A percentile compares a stretch with the other conserved stretches of the same genome.
These are phyloP conservation scores for Ganoderma boninense DNA, from an alignment of 1,284 basidiomycete species.

Conservation along the genomic window DNA sequence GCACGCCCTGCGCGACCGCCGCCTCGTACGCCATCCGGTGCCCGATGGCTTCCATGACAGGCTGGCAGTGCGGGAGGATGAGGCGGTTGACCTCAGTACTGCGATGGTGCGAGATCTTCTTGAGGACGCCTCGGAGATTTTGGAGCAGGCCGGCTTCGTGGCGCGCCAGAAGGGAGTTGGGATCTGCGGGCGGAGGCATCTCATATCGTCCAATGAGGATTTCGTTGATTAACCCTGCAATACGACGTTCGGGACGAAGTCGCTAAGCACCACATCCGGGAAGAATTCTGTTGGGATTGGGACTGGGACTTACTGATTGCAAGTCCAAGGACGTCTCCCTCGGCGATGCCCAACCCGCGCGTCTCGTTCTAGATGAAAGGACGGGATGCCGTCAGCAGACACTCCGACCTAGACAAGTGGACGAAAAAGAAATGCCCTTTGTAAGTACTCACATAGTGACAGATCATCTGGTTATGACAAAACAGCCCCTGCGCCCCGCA, in stretches of 20 bases:
- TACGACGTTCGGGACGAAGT: no score
- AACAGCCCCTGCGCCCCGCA: slow-evolving; percentile 60
- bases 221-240: slow-evolving; percentile 47
- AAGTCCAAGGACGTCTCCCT: slow-evolving; percentile 51
- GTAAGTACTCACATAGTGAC: slow-evolving; percentile 47
- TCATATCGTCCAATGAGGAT: slow-evolving; percentile 43
- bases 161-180: slow-evolving; percentile 41
- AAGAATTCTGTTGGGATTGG: no score
- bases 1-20: slow-evolving; percentile 44
- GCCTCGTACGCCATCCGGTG: slow-evolving; percentile 58
- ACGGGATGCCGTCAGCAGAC: neutral
- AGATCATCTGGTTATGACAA: slow-evolving; percentile 50
- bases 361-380: slow-evolving; percentile 42
- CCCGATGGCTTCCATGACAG: slow-evolving; percentile 53
- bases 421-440: neutral
- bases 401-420: neutral
- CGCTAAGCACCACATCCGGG: neutral
- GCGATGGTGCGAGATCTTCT: slow-evolving; percentile 39
- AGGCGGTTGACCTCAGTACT: slow-evolving; percentile 42
- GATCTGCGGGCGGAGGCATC: slow-evolving; percentile 38
- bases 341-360: slow-evolving; percentile 51
- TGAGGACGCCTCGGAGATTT: slow-evolving; percentile 36
- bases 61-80: slow-evolving; percentile 48
- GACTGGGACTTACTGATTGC: slow-evolving; percentile 50
- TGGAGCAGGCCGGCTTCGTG: slow-evolving; percentile 48